Evolutionary conservation across 2,329 filamentous ascomycete species (phyloP).

Genomic region (Acrodontium crateriforme): DNA sequence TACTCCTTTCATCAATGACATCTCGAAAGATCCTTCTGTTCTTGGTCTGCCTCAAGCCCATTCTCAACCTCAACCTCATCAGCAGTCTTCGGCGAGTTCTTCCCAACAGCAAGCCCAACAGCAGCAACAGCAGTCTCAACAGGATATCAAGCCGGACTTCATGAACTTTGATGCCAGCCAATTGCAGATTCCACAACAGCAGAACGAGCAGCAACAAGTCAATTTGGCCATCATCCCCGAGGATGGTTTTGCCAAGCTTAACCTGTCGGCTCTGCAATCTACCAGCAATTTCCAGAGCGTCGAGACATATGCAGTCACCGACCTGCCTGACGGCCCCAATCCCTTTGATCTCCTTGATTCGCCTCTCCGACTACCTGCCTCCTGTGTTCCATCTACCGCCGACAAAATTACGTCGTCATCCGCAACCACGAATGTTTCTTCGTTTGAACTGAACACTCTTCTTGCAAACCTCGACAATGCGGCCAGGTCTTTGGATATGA

Average conservation of each 20-base stretch:
- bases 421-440: too few species aligned
- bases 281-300: constrained; percentile 23
- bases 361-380: too few species aligned
- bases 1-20: constrained; percentile 33
- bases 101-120: constrained; percentile 7
- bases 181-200: constrained; percentile 19
- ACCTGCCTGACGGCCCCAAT: constrained; percentile 13
- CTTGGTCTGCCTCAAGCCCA: constrained; percentile 14
- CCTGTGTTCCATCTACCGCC: too few species aligned
- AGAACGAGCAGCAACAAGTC: constrained; percentile 33
- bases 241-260: constrained; percentile 62
- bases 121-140: constrained; percentile 12
- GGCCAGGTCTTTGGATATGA: too few species aligned
- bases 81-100: constrained; percentile 6
- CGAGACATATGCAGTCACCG: constrained; percentile 21
- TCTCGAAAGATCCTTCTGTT: constrained; percentile 26
- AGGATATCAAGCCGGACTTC: constrained; percentile 22
- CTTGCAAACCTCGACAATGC: too few species aligned
- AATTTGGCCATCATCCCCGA: constrained; percentile 77
- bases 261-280: constrained; percentile 38
- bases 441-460: too few species aligned
- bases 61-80: constrained; percentile 14
- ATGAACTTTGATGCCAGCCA: constrained; percentile 25
- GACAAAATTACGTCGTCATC: too few species aligned
- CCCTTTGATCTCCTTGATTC: constrained; percentile 15